Evolutionary conservation across 768 basidiomycete species (phyloP).

Genomic region (Glaciozyma martinii): DNA sequence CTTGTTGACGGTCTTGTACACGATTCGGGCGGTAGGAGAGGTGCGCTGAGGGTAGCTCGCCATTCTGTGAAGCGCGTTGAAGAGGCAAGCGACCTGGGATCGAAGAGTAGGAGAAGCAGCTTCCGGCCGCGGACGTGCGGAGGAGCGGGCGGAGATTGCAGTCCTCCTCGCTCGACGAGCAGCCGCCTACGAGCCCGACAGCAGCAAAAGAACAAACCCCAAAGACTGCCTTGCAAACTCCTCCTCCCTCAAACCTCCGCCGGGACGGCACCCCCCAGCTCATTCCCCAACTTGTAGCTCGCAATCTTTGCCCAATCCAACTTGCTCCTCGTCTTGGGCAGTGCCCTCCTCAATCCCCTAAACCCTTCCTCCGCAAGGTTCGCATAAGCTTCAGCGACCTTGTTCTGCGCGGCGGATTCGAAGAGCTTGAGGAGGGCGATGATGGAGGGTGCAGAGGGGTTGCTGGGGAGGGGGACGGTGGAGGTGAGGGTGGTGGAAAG

Average conservation of each 20-base stretch:
- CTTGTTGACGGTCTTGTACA: too few relatives aligned
- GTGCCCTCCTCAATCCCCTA: conserved; percentile 75
- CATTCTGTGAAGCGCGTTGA: too few relatives aligned
- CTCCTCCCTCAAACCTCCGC: not conserved
- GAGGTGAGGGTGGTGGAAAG: conserved; percentile 64
- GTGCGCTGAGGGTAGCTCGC: too few relatives aligned
- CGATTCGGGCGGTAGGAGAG: too few relatives aligned
- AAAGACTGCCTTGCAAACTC: too few relatives aligned
- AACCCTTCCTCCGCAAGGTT: conserved; percentile 91
- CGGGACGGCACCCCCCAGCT: not conserved
- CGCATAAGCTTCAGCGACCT: conserved; percentile 70
- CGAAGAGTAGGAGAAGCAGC: too few relatives aligned
- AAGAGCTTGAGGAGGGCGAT: conserved; percentile 63
- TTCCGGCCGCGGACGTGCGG: too few relatives aligned
- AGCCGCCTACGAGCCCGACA: too few relatives aligned
- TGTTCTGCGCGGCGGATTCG: conserved; percentile 72
- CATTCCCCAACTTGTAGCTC: not conserved
- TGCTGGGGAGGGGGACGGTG: conserved; percentile 46
- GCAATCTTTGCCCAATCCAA: conserved; percentile 55
- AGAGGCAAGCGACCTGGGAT: too few relatives aligned
- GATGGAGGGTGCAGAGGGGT: conserved; percentile 57
- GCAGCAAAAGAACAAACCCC: too few relatives aligned
- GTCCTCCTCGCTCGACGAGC: too few relatives aligned
- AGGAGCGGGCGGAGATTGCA: too few relatives aligned
- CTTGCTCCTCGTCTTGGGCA: conserved; percentile 87